A percentile compares a stretch with the other conserved stretches of the same genome.
These are phyloP conservation scores for Fusarium pseudograminearum DNA, from an alignment of 2,329 filamentous ascomycete genomes.

Conservation along the genomic window DNA sequence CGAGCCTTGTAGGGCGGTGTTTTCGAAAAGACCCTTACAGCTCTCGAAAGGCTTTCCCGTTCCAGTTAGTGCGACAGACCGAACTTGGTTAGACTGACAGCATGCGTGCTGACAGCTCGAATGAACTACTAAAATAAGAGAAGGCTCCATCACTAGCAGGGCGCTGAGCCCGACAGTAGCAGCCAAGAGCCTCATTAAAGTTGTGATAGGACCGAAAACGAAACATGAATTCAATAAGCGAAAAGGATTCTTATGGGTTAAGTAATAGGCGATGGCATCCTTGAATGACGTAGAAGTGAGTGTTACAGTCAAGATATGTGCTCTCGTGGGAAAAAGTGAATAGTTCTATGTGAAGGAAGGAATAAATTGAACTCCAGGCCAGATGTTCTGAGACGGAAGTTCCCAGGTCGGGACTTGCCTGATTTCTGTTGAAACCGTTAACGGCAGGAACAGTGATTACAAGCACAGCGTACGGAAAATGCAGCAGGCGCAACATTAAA, in stretches of 20 bases:
- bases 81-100: slow-evolving; percentile 22
- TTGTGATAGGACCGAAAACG: not conserved
- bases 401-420: not conserved
- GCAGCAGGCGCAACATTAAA: no score
- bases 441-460: not conserved
- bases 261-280: not conserved
- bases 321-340: not conserved
- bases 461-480: not conserved
- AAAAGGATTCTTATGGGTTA: not conserved
- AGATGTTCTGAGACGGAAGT: not conserved
- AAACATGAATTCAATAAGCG: not conserved
- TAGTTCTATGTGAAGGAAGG: not conserved
- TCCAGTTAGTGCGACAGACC: slow-evolving; percentile 44
- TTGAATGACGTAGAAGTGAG: not conserved
- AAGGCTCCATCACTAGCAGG: not conserved
- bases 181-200: not conserved
- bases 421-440: not conserved
- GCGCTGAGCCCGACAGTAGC: not conserved
- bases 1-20: slow-evolving; percentile 39
- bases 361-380: not conserved
- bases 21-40: not conserved
- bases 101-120: slow-evolving; percentile 1
- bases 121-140: slow-evolving; percentile 11
- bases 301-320: not conserved
- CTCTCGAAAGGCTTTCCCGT: slow-evolving; percentile 44